Percentiles rank a stretch among this genome's conserved stretches.
Evolutionary conservation across 177 flowering plant species (phyloP).

Genomic region (Vitis hybrid): DNA sequence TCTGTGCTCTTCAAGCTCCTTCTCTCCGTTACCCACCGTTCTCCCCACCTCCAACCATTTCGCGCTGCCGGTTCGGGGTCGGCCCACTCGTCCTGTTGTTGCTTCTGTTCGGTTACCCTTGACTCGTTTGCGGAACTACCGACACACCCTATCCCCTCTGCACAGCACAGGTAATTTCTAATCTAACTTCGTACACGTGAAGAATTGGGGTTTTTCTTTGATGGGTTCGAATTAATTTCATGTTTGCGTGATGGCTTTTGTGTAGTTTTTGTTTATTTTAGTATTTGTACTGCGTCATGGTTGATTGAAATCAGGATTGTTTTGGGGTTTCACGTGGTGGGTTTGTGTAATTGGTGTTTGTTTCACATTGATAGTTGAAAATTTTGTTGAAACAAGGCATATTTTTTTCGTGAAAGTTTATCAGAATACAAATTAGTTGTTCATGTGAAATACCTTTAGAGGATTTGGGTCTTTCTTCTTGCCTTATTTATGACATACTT

Average conservation of each 20-base stretch:
- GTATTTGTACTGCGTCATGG: no score
- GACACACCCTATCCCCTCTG: constrained; percentile 13
- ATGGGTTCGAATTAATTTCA: neutral
- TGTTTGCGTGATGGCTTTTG: neutral
- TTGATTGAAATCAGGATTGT: no score
- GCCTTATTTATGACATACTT: no score
- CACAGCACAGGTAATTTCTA: constrained; percentile 34
- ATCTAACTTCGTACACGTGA: neutral
- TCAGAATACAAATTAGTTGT: no score
- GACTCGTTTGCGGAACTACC: constrained; percentile 9
- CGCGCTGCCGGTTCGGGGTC: constrained; percentile 7
- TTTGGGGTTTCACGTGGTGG: no score
- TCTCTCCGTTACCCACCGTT: constrained; percentile 5
- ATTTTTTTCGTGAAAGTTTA: no score
- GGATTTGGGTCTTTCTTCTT: no score
- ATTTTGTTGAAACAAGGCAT: no score
- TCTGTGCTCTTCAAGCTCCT: constrained; percentile 20
- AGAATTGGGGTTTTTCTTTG: neutral
- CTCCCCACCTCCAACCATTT: constrained; percentile 1
- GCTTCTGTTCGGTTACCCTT: constrained; percentile 5
- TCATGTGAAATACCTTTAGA: no score
- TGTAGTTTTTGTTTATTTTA: neutral
- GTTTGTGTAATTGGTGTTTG: no score
- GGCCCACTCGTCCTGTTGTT: constrained; percentile 1
- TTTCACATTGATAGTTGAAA: no score